Conservation (phyloP, 2,329 filamentous ascomycete species). For the Aspergillus japonicus region DNA sequence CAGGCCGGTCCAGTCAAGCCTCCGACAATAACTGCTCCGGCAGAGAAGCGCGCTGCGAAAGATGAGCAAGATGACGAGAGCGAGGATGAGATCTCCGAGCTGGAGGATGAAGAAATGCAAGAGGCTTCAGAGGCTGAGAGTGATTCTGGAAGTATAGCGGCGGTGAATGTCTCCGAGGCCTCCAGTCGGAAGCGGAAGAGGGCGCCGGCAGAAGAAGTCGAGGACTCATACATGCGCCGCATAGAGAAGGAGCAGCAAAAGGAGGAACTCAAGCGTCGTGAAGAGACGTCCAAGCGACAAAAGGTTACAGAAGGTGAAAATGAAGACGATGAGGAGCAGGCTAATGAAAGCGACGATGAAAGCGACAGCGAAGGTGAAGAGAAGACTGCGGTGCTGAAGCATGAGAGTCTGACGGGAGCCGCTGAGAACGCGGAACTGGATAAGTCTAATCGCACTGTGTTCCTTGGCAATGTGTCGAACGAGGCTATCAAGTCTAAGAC, state of each 20-base stretch:
- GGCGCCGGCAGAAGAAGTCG: constrained; percentile 48
- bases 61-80: constrained; percentile 26
- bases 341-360: constrained; percentile 29
- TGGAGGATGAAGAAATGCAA: constrained; percentile 40
- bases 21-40: constrained; percentile 24
- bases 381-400: constrained; percentile 31
- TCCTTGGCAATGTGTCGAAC: constrained; percentile 85
- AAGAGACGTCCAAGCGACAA: constrained; percentile 40
- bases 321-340: constrained; percentile 40
- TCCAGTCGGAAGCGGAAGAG: constrained; percentile 55
- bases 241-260: constrained; percentile 45
- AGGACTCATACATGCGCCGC: constrained; percentile 46
- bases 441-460: constrained; percentile 86
- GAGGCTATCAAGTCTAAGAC: constrained; percentile 78
- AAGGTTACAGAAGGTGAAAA: constrained; percentile 54
- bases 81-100: constrained; percentile 29
- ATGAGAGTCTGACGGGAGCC: constrained; percentile 40
- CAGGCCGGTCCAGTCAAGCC: constrained; percentile 43
- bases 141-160: constrained; percentile 52
- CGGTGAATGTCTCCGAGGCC: constrained; percentile 19
- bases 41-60: constrained; percentile 20
- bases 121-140: constrained; percentile 44
- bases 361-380: constrained; percentile 36
- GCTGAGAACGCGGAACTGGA: constrained; percentile 62
- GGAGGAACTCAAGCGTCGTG: constrained; percentile 29